These are phyloP conservation scores for Blastocystis sp. DNA, from an alignment of 352 stramenopile species.

Conservation along the genomic window DNA sequence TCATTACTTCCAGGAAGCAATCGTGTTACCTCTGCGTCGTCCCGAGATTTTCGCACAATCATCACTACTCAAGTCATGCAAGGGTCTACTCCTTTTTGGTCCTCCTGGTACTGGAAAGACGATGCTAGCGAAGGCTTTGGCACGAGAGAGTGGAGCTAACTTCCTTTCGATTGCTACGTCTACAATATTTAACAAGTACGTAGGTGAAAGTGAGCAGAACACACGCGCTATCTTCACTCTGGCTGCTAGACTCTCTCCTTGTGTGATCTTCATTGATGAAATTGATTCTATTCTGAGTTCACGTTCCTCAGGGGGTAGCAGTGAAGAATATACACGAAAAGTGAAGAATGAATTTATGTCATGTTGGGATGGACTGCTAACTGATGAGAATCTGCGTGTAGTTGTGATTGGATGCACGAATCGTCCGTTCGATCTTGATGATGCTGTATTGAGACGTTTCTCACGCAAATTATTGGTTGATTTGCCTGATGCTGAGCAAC, in stretches of 20 bases:
- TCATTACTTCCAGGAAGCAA: constrained; percentile 16
- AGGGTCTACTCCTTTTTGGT: constrained; percentile 79
- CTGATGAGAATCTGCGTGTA: constrained; percentile 70
- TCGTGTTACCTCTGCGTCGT: constrained; percentile 54
- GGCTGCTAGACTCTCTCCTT: constrained; percentile 76
- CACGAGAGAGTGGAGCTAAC: constrained; percentile 76
- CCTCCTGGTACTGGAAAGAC: constrained; percentile 73
- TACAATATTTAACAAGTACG: constrained; percentile 79
- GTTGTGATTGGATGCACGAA: constrained; percentile 82
- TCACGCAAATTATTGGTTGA: constrained; percentile 79
- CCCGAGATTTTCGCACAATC: constrained; percentile 69
- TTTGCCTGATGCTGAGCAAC: constrained; percentile 74
- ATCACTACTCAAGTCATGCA: constrained; percentile 76
- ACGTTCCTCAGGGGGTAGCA: constrained; percentile 73
- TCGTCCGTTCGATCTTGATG: constrained; percentile 79
- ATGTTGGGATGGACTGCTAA: constrained; percentile 74
- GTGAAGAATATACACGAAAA: constrained; percentile 76
- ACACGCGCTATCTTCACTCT: constrained; percentile 81
- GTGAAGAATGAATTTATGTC: constrained; percentile 77
- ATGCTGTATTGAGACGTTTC: constrained; percentile 79
- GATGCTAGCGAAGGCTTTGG: constrained; percentile 81
- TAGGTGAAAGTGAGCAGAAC: constrained; percentile 80
- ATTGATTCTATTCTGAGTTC: constrained; percentile 91
- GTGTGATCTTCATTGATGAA: constrained; percentile 98
- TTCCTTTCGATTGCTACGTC: constrained; percentile 79